phyloP scores from a whole-genome alignment of 345 rosid species.

The Ceriops zippeliana region DNA sequence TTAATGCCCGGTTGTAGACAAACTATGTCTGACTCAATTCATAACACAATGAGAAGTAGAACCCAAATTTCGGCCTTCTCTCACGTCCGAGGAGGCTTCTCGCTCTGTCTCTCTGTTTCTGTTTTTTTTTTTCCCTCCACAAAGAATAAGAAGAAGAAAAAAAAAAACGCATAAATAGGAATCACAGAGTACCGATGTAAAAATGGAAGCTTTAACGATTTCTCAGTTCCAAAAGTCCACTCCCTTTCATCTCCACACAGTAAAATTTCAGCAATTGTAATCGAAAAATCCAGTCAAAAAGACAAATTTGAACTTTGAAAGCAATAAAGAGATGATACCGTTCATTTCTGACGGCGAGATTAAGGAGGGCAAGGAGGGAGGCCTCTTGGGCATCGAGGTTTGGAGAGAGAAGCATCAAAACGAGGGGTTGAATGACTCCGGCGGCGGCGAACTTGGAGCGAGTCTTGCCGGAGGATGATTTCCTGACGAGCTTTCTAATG shows the following conservation, averaged over 20 bases:
- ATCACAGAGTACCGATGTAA: neutral
- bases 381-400: conserved; percentile 59
- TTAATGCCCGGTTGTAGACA: too few species aligned
- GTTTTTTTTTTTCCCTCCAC: neutral
- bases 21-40: too few species aligned
- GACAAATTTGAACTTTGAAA: neutral
- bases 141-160: too few species aligned
- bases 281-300: neutral
- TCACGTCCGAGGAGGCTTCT: neutral
- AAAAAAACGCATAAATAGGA: neutral
- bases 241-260: neutral
- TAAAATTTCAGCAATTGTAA: neutral
- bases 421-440: conserved; percentile 68
- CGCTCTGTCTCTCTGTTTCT: neutral
- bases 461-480: conserved; percentile 52
- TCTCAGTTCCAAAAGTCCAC: neutral
- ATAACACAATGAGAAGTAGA: too few species aligned
- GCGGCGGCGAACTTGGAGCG: conserved; percentile 66
- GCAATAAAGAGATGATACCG: conserved; percentile 27
- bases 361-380: conserved; percentile 75
- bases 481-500: conserved; percentile 49
- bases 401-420: conserved; percentile 56
- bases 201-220: neutral
- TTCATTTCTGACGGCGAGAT: conserved; percentile 69
- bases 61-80: too few species aligned